Base-by-base conservation (phyloP, 2,329 filamentous ascomycete genomes). In the Colletotrichum viniferum region DNA sequence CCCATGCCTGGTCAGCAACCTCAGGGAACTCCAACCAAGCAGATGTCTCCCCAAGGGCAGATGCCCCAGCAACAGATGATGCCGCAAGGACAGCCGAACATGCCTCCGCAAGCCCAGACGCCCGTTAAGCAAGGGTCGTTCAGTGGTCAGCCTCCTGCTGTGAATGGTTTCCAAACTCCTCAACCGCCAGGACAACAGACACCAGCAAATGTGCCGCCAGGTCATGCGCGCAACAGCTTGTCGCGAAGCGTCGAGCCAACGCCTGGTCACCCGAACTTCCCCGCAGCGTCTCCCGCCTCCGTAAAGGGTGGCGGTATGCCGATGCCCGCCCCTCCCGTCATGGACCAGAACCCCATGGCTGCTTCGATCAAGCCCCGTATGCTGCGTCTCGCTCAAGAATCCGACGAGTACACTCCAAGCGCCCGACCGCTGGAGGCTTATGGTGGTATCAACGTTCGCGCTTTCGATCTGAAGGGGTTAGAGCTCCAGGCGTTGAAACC, bases 391-490 rank as follows among this genome's bases (percentile, higher is more conserved):
- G 82, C 84, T 1, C 83, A 84, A 2, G 86, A 90, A 69, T 85
- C 89, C 0, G 88, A 90, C 14, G 87, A 89, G 63, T 91, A 92
- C 77, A 85, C 86, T 38, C 90, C 91, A 0, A 90, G 88, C 78
- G 87, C 87, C 12, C 87, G 91, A 10, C 86, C 89, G 65, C 78
- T 91, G 48, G 88, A 89, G 56, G 89, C 90, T 2, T 93, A 93
- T 83, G 96, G 96, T 10, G 95, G 95, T 1, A 89, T 96, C 74
- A 91, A 94, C 74, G 86, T 96, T 14, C 87, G 91, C 48, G 90
- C 92, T 7, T 87, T 95, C 26, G 88, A 88, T 70, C 90, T 91
- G 65, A 83, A 96, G 65, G 93, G 94, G 7, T 88, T 90, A 38
- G 92, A 95, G 62, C 88, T 98, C 48, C 87, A 92, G 65, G 88